Conservation (phyloP, 257 asterid genomes). For the Solanum etuberosum region DNA sequence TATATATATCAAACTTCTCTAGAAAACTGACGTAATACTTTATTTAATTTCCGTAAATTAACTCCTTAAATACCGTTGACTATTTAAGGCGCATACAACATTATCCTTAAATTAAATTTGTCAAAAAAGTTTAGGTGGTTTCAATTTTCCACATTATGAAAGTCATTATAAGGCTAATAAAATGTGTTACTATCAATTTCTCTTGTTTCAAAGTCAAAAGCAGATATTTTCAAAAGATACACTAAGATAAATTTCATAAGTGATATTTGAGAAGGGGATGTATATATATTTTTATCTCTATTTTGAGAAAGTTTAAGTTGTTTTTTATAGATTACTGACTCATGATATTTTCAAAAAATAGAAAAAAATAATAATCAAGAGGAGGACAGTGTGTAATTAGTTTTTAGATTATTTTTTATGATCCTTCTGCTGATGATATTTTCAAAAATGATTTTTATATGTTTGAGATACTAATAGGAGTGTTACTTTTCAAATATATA, state of each 20-base stretch:
- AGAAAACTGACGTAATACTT: neutral
- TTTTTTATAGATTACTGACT: no score
- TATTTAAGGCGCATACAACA: neutral
- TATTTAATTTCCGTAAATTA: neutral
- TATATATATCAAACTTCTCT: neutral
- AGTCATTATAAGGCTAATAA: neutral
- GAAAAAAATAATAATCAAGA: no score
- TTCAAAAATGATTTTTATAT: no score
- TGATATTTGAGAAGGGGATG: no score
- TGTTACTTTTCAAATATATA: no score
- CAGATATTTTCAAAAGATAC: neutral
- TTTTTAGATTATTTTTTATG: no score
- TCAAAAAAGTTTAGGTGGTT: neutral
- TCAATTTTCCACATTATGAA: neutral
- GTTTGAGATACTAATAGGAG: no score
- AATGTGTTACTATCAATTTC: neutral
- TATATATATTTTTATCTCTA: no score
- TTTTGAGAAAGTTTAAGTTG: neutral
- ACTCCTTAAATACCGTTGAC: neutral
- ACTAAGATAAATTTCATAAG: no score
- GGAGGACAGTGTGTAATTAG: no score
- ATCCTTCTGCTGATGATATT: no score
- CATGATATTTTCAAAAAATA: no score
- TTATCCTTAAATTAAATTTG: neutral
- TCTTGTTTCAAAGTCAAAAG: neutral